Base-by-base conservation (phyloP, 2,329 filamentous ascomycete genomes). In the Cercospora beticola region DNA sequence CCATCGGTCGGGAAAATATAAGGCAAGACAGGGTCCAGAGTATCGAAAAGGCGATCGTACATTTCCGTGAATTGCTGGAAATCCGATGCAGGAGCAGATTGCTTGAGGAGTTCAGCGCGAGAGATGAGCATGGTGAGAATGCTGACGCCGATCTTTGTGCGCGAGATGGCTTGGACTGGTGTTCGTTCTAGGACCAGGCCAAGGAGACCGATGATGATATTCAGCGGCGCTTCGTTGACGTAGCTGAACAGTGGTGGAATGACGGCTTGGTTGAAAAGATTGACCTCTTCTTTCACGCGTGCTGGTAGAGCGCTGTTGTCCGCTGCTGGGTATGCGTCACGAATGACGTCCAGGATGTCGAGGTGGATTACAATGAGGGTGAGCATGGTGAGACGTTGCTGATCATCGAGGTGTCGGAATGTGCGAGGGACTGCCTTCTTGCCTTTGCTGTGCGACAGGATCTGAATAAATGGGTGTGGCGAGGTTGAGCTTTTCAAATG, bases 331-430 rank as follows among this genome's bases (percentile, higher is more conserved):
- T 93, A 89, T 1, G 92, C 94, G 65, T 91, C 88, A 66, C 91
- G 89, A 68, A 98, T 90, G 61, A 99, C 94, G 75, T 97, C 93
- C 49, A 99, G 86, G 73, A 92, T 89, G 79, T 98, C 95, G 33
- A 99, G 88, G 75, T 98, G 93, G 62, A 97, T 90, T 68, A 97
- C 88, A 73, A 99, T 94, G 87, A 99, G 94, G 5, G 95, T 99
- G 70, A 99, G 85, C 71, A 98, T 93, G 0, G 94, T 98, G 23
- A 95, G 94, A 61, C 94, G 92, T 81, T 98, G 94, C 77, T 97
- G 92, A 70, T 94, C 91, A 71, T 92, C 91, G 63, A 97, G 92
- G 76, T 97, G 93, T 54, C 93, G 90, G 87, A 98, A 98, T 64
- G 98, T 92, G 65, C 95, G 92, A 61, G 93, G 93, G 69, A 99